Conservation (phyloP, 352 stramenopile species). For the Globisporangium mamillatum region DNA sequence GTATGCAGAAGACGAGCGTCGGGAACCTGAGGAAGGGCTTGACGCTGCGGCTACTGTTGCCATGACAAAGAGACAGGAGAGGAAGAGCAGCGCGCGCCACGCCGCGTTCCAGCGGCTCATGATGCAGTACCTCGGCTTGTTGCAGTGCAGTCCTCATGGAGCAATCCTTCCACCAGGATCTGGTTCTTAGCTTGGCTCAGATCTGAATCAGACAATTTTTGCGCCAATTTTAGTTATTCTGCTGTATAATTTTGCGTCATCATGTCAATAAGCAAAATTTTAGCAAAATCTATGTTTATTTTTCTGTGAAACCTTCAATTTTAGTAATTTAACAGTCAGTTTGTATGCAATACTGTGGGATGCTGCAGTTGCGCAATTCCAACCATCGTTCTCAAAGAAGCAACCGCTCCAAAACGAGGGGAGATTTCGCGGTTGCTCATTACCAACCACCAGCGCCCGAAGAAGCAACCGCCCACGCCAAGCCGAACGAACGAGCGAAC, state of each 20-base stretch:
- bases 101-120: constrained; percentile 18
- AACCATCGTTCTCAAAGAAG: background rate
- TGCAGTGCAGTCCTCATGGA: constrained; percentile 12
- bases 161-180: background rate
- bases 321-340: no score
- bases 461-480: constrained; percentile 14
- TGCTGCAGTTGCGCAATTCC: background rate
- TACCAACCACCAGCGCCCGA: constrained; percentile 5
- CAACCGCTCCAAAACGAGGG: background rate
- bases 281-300: no score
- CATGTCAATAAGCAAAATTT: no score
- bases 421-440: constrained; percentile 7
- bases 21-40: background rate
- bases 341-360: background rate
- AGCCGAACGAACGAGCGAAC: background rate
- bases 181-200: background rate
- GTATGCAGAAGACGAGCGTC: background rate
- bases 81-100: constrained; percentile 2
- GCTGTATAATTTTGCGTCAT: no score
- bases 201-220: background rate
- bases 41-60: background rate
- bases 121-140: constrained; percentile 19
- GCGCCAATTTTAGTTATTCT: no score
- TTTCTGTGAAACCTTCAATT: no score
- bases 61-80: background rate